phyloP scores from a whole-genome alignment of 169 alveolate species.

The Plasmodium inui region DNA sequence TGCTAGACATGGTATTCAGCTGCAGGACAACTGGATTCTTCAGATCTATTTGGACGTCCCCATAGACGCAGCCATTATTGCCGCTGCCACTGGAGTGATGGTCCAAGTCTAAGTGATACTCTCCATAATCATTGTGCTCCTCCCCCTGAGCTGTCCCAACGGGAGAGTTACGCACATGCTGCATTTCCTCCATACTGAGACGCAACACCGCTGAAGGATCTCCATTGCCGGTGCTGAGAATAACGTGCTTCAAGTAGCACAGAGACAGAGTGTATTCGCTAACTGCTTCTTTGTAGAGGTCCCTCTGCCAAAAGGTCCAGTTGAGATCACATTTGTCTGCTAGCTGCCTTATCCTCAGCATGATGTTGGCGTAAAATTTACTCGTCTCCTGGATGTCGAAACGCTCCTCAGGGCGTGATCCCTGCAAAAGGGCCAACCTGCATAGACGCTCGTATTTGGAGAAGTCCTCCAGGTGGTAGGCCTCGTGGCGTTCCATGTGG shows the following conservation, averaged over 20 bases:
- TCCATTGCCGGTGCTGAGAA: neutral
- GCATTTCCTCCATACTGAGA: neutral
- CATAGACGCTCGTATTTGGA: constrained; percentile 6
- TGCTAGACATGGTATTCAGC: constrained; percentile 40
- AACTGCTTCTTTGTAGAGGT: constrained; percentile 22
- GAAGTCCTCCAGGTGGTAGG: neutral
- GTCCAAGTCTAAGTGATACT: neutral
- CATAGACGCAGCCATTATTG: neutral
- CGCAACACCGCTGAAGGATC: neutral
- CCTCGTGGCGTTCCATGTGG: no score
- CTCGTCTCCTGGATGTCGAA: constrained; percentile 50
- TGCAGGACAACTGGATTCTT: neutral
- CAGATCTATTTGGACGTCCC: neutral
- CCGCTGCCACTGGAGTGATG: no score
- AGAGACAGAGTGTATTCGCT: constrained; percentile 12
- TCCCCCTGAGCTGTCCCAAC: neutral
- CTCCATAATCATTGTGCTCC: neutral
- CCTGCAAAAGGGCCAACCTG: neutral
- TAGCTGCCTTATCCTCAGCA: constrained; percentile 15
- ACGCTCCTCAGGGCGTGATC: neutral
- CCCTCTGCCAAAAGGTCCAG: neutral
- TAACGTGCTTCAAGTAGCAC: constrained; percentile 25
- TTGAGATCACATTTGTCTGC: neutral
- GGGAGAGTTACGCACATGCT: neutral
- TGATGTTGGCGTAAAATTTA: constrained; percentile 16